Base-by-base conservation (phyloP, 1,284 basidiomycete genomes). In the Cryptococcus neoformans region DNA sequence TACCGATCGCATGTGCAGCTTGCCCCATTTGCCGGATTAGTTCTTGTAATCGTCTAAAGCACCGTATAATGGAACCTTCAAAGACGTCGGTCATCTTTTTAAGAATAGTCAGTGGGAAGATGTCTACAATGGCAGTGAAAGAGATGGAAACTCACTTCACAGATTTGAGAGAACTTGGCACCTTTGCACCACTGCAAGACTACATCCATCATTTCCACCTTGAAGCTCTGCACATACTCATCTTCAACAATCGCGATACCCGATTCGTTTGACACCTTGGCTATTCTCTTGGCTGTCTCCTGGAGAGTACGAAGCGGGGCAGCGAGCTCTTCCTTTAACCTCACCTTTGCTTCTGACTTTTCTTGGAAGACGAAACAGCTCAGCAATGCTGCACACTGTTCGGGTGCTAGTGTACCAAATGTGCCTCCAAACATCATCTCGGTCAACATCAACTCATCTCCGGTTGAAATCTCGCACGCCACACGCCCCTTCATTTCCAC, bases 401-500 rank as follows among this genome's bases (percentile, higher is more conserved):
- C 92, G 0, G 96, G 94, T 0, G 84, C 81, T 42, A 99, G 78
- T 2, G 89, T 77, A 70, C 97, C 97, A 82, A 99, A 99, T 3
- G 87, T 88, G 54, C 95, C 95, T 64, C 96, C 93, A 81, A 99
- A 99, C 64, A 99, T 89, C 73, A 99, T 84, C 77, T 99, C 96
- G 0, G 96, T 99, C 59, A 99, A 81, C 36, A 99, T 81, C 49
- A 99, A 78, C 78, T 99, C 96, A 72, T 99, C 96, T 11, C 96
- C 96, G 0, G 94, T 89, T 67, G 88, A 92, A 75, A 99, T 98
- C 79, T 99, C 96, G 76, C 96, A 99, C 14, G 96, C 96, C 0
- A 99, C 96, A 45, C 96, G 83, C 0, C 96, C 96, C 79, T 99
- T 99, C 83, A 95, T 88, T 73, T 98, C 94, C 11, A 98, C 92